phyloP scores from a whole-genome alignment of 345 rosid species.

The Arabis hirsuta region DNA sequence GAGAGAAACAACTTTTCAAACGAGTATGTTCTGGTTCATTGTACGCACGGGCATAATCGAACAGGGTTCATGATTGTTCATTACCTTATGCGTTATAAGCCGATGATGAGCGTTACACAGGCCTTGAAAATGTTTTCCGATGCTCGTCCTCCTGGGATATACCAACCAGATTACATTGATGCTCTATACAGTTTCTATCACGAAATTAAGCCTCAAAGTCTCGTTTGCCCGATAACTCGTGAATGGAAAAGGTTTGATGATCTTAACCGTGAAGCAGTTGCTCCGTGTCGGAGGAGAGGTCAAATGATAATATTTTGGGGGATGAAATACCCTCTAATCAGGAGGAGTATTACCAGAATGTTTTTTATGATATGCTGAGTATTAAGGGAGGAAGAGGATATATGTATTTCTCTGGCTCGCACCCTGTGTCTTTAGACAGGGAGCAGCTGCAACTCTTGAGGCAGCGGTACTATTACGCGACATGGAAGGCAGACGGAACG shows the following conservation, averaged over 20 bases:
- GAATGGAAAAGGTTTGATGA: slow-evolving; percentile 92
- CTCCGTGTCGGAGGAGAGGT: slow-evolving; percentile 48
- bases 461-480: slow-evolving; percentile 86
- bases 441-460: slow-evolving; percentile 73
- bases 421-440: slow-evolving; percentile 76
- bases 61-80: slow-evolving; percentile 54
- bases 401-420: slow-evolving; percentile 65
- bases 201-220: slow-evolving; percentile 63
- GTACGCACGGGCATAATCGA: slow-evolving; percentile 93
- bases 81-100: slow-evolving; percentile 69
- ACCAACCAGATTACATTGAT: slow-evolving; percentile 75
- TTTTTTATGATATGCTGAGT: slow-evolving; percentile 57
- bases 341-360: slow-evolving; percentile 47
- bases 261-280: not conserved
- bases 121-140: slow-evolving; percentile 69
- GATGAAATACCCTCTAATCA: slow-evolving; percentile 76
- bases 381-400: slow-evolving; percentile 56
- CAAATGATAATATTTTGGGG: slow-evolving; percentile 85
- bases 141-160: slow-evolving; percentile 87
- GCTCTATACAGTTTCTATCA: slow-evolving; percentile 73
- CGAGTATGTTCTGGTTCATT: slow-evolving; percentile 76
- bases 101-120: slow-evolving; percentile 63
- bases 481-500: slow-evolving; percentile 98
- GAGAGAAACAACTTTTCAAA: slow-evolving; percentile 55
- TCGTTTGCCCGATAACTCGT: slow-evolving; percentile 72